Base-by-base conservation (phyloP, 2,329 filamentous ascomycete genomes). In the Cladosporium sp. region DNA sequence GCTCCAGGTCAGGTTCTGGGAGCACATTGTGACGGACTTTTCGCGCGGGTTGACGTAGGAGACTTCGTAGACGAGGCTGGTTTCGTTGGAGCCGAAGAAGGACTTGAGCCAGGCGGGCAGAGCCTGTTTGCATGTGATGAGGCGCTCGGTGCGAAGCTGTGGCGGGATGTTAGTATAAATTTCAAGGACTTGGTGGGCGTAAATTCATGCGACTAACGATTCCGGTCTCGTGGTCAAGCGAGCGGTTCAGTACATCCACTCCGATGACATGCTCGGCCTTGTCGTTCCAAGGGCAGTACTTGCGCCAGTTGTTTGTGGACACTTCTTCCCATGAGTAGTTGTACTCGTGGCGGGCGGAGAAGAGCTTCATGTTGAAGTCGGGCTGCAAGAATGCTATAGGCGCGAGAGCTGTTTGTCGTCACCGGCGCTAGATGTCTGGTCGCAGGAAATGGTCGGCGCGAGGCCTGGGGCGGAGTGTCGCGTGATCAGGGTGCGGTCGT, bases 251-350 rank as follows among this genome's bases (percentile, higher is more conserved):
- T 15, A 94, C 98, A 82, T 99, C 95, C 75, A 98, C 95, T 71
- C 92, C 93, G 71, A 96, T 88, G 71, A 99, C 95, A 80, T 99
- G 95, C 49, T 93, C 92, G n/a, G 92, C 93, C 82, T 97, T 95
- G 79, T 97, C 91, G 83, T 99, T 99, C 94, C 95, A 98, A 24
- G 94, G 94, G 75, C 92, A 96, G 82, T 99, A 99, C 80, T 99
- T 99, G 73, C 89, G 90, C 95, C 95, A 99, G 86, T 99, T 99
- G 78, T 92, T 93, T 15, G 92, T 93, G 30, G 93, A 97, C 41
- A 99, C 95, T 80, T 98, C 94, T 76, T 97, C 92, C 95, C 95
- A 99, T 55, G 94, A 96, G 85, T 99, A 99, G 83, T 97, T 87
- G 82, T 96, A 99, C 68, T 92, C 93, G 80, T 92, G 92, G 47